phyloP scores from a whole-genome alignment of 176 grass and related monocot species.

The Themeda triandra region DNA sequence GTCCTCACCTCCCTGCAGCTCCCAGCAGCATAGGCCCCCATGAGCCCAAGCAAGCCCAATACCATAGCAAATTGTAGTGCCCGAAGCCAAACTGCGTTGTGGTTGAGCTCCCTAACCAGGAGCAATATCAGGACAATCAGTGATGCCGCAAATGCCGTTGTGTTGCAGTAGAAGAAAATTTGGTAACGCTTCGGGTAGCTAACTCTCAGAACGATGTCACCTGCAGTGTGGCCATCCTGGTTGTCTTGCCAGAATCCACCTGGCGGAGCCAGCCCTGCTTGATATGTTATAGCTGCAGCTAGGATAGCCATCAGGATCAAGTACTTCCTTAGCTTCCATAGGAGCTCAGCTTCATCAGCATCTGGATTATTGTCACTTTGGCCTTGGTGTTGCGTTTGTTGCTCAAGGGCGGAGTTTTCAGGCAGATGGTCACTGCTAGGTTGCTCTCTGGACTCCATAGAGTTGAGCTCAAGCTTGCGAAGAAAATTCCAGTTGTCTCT shows the following conservation, averaged over 20 bases:
- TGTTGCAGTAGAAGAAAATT: slow-evolving; percentile 51
- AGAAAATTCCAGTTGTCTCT: neutral
- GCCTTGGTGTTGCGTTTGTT: neutral
- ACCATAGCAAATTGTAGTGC: slow-evolving; percentile 41
- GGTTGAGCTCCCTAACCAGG: slow-evolving; percentile 18
- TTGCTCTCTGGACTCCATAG: slow-evolving; percentile 17
- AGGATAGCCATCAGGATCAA: slow-evolving; percentile 54
- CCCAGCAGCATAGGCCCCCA: slow-evolving; percentile 45
- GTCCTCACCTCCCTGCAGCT: slow-evolving; percentile 47
- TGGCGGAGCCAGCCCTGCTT: slow-evolving; percentile 38
- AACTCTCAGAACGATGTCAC: slow-evolving; percentile 26
- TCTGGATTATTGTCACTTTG: neutral
- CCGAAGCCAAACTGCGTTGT: slow-evolving; percentile 34
- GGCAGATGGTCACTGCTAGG: neutral
- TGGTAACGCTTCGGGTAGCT: slow-evolving; percentile 31
- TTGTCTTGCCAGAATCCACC: slow-evolving; percentile 60
- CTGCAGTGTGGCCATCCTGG: neutral
- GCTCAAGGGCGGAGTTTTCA: neutral
- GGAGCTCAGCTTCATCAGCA: slow-evolving; percentile 17
- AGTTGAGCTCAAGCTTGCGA: neutral
- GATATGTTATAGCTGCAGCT: slow-evolving; percentile 47
- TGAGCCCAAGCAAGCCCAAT: slow-evolving; percentile 36
- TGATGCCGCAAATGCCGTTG: slow-evolving; percentile 37
- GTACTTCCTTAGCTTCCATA: slow-evolving; percentile 51
- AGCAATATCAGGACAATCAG: slow-evolving; percentile 39